phyloP scores from a whole-genome alignment of 2,329 filamentous ascomycete genomes.

The Pseudocercospora ulei region DNA sequence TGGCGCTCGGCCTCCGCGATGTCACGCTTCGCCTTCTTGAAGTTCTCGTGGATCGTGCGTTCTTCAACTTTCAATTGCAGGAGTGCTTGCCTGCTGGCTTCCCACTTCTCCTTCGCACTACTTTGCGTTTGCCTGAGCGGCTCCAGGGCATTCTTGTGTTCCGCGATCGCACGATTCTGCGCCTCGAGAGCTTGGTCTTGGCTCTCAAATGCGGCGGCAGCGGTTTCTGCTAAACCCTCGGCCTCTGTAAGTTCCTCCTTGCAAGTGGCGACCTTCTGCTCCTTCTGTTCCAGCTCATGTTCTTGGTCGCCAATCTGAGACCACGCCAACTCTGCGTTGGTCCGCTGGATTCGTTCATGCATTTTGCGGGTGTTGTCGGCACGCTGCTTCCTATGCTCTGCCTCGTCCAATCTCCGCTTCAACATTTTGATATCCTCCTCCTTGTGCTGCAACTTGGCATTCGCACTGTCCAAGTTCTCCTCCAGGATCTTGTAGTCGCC shows the following conservation, averaged over 20 bases:
- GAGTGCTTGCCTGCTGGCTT: slow-evolving; percentile 32
- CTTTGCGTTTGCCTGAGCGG: slow-evolving; percentile 43
- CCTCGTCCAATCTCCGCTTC: slow-evolving; percentile 50
- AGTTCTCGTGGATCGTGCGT: slow-evolving; percentile 51
- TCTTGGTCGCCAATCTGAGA: slow-evolving; percentile 73
- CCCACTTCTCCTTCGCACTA: slow-evolving; percentile 45
- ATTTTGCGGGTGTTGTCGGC: slow-evolving; percentile 59
- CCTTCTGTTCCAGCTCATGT: slow-evolving; percentile 28
- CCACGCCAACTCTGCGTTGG: slow-evolving; percentile 69
- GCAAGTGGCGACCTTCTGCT: slow-evolving; percentile 30
- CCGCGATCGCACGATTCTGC: slow-evolving; percentile 33
- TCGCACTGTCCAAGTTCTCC: slow-evolving; percentile 64
- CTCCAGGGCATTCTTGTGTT: slow-evolving; percentile 33
- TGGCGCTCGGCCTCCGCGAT: slow-evolving; percentile 39
- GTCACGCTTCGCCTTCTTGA: slow-evolving; percentile 45
- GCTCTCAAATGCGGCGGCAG: slow-evolving; percentile 38
- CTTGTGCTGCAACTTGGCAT: slow-evolving; percentile 52
- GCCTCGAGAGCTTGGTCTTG: slow-evolving; percentile 37
- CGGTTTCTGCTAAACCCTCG: slow-evolving; percentile 39
- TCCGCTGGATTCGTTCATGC: slow-evolving; percentile 44
- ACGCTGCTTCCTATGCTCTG: slow-evolving; percentile 54
- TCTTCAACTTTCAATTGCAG: slow-evolving; percentile 45
- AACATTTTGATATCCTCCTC: slow-evolving; percentile 55
- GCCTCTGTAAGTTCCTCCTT: slow-evolving; percentile 42
- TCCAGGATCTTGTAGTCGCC: slow-evolving; percentile 80